phyloP scores from a whole-genome alignment of 495 filamentous ascomycete genomes.

The Penicillium dipodomyicola region DNA sequence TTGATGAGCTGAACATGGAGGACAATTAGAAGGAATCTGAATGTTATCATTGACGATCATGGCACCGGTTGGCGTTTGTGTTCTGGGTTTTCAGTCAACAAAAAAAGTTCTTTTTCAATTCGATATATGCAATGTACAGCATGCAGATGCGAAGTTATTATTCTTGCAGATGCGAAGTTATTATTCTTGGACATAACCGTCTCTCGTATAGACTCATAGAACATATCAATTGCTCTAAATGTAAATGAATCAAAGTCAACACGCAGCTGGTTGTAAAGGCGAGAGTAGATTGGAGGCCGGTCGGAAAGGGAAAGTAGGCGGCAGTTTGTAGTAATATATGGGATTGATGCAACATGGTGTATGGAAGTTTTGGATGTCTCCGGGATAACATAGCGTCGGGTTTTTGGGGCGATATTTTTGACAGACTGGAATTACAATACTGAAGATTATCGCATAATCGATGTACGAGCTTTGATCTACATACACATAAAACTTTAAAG shows the following conservation, averaged over 20 bases:
- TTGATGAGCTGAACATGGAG: constrained; percentile 59
- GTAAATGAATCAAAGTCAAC: background rate
- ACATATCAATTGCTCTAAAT: background rate
- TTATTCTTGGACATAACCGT: background rate
- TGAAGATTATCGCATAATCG: no score
- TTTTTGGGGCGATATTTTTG: no score
- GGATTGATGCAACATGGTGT: background rate
- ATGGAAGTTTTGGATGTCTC: no score
- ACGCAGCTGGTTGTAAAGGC: background rate
- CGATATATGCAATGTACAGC: constrained; percentile 16
- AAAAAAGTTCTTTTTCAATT: constrained; percentile 19
- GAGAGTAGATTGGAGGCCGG: background rate
- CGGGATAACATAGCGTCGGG: no score
- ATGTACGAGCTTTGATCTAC: no score
- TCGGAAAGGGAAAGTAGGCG: background rate
- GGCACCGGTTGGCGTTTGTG: constrained; percentile 28
- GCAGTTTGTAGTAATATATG: background rate
- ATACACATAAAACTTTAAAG: no score
- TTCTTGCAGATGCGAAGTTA: background rate
- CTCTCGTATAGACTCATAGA: background rate
- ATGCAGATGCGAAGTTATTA: background rate
- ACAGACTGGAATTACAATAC: no score
- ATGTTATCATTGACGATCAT: constrained; percentile 34
- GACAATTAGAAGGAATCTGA: constrained; percentile 37
- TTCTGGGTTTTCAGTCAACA: constrained; percentile 12